Evolutionary conservation across 2,329 filamentous ascomycete genomes (phyloP).

Genomic region (Lasiodiplodia hormozganensis): DNA sequence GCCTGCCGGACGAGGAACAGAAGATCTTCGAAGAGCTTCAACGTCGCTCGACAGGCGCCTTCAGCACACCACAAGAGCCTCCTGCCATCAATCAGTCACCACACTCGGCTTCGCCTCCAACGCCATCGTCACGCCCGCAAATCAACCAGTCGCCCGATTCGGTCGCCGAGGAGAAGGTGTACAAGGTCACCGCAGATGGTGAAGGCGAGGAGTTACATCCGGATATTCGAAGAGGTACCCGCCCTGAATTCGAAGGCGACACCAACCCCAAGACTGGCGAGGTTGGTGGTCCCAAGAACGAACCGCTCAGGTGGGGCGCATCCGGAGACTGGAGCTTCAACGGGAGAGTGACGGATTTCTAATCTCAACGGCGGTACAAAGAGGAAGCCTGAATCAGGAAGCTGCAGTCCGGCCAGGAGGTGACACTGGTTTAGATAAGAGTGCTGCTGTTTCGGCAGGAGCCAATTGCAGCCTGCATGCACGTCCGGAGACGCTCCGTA

Average conservation of each 20-base stretch:
- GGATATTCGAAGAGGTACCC: constrained; percentile 75
- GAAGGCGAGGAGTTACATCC: constrained; percentile 72
- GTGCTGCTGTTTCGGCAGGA: neutral
- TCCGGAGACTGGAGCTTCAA: constrained; percentile 90
- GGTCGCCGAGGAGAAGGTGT: constrained; percentile 38
- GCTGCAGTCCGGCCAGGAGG: neutral
- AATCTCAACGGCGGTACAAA: neutral
- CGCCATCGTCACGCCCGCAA: constrained; percentile 33
- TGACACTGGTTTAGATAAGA: neutral
- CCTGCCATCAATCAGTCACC: constrained; percentile 44
- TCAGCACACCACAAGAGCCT: constrained; percentile 66
- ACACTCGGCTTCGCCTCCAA: constrained; percentile 39
- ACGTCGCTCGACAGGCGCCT: constrained; percentile 76
- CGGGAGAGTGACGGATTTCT: constrained; percentile 91
- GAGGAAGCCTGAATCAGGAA: neutral
- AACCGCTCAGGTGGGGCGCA: constrained; percentile 86
- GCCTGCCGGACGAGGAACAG: constrained; percentile 87
- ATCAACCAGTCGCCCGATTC: constrained; percentile 46
- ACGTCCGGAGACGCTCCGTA: neutral
- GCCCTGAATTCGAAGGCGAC: constrained; percentile 92
- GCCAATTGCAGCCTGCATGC: neutral
- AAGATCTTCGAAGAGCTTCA: constrained; percentile 90
- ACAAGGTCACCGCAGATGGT: constrained; percentile 60
- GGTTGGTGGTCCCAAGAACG: constrained; percentile 95
- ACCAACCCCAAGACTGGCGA: constrained; percentile 93